Base-by-base conservation (phyloP, 192 early-diverging fungal genomes). In the Coemansia umbellata region DNA sequence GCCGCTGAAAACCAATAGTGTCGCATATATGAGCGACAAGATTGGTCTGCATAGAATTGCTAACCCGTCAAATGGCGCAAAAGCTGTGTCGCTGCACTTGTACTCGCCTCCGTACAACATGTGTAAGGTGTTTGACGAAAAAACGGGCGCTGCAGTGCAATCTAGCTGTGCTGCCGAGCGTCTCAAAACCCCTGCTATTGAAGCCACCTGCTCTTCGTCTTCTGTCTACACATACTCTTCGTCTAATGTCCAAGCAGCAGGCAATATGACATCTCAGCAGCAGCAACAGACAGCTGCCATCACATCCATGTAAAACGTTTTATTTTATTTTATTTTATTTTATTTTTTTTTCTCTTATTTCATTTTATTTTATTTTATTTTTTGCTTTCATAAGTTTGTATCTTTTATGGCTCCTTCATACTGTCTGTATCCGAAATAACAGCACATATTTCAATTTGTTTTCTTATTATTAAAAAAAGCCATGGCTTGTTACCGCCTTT, bases 21-120 rank as follows among this genome's bases (percentile, higher is more conserved):
- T 92, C 10, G 84, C 91, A 26, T 96, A 96, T 63, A 92, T 94
- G 58, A 86, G 89, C 55, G 93, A 96, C 61, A 83, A 86, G 57
- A 87, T 96, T 26, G 93, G 93, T 27, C 78, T 96, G 11, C 93
- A 96, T 70, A 77, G 88, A 7, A 80, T 96, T 26, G 58, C 73
- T 0, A 94, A 93, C 70, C 82, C 83, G 18, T 82, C 82, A 22
- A 23, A 31, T 8, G 48, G 39, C 5, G 30, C 26, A 4, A 79
- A 80, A 51, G 85, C 91, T 5, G 82, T 96, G 8, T 92, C 93
- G 15, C 78, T 96, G 35, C 93, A 96, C 62, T 74, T 96, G 36
- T 96, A 96, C 58, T 88, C 89, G 4, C 93, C 93, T 24, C 91
- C 93, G 3, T 90, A 85, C 55, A 66, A 89, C 18, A 80, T 79